phyloP scores from a whole-genome alignment of 2,329 filamentous ascomycete genomes.

The Fusarium tuaranense region DNA sequence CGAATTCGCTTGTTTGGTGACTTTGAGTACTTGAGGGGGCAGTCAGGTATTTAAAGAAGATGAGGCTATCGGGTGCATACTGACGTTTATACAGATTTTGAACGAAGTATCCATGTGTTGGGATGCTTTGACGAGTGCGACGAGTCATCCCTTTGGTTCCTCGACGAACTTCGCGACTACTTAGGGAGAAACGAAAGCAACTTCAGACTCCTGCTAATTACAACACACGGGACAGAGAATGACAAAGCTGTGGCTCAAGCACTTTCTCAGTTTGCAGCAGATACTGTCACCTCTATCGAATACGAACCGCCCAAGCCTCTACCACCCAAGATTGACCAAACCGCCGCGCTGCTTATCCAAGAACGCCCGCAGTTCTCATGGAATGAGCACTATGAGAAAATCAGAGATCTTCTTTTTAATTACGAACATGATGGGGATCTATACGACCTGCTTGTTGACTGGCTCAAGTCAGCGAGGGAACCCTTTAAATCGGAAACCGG shows the following conservation, averaged over 20 bases:
- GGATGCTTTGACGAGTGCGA: conserved; percentile 14
- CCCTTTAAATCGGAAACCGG: background rate
- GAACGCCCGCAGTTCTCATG: background rate
- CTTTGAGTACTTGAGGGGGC: background rate
- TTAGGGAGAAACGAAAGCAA: background rate
- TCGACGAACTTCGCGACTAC: background rate
- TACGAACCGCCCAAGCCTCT: background rate
- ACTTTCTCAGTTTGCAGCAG: background rate
- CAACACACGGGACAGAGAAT: background rate
- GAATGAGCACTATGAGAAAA: background rate
- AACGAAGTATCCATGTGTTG: background rate
- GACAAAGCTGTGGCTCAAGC: background rate
- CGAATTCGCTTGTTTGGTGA: background rate
- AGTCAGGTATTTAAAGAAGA: background rate
- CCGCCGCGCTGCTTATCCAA: background rate
- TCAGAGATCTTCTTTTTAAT: background rate
- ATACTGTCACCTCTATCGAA: background rate
- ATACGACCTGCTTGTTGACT: background rate
- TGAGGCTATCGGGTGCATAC: background rate
- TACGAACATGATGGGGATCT: background rate
- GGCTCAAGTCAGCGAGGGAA: background rate
- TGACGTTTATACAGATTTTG: background rate
- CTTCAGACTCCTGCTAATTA: background rate
- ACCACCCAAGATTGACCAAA: background rate
- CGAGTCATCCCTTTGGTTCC: conserved; percentile 7